These are phyloP conservation scores for Ballota nigra DNA, from an alignment of 257 asterid genomes.

Conservation along the genomic window DNA sequence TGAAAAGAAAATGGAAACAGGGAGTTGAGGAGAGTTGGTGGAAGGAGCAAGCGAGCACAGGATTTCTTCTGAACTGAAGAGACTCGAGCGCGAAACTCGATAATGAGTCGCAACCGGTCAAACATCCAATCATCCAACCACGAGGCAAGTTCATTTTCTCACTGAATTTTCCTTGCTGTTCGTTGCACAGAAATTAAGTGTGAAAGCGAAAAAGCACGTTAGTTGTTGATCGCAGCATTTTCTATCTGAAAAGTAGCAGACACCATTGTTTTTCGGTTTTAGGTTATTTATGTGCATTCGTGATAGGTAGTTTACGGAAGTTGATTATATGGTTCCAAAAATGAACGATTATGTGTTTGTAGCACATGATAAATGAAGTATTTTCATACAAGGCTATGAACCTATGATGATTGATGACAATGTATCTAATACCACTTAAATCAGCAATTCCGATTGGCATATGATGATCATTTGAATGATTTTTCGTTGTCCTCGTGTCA, in stretches of 20 bases:
- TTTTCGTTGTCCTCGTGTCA: background rate
- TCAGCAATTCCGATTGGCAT: background rate
- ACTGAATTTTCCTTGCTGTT: constrained; percentile 9
- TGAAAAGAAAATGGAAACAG: no score
- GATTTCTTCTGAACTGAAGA: no score
- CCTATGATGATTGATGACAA: background rate
- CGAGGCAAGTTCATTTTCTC: constrained; percentile 47
- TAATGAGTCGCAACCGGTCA: no score
- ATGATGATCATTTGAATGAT: background rate
- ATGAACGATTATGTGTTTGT: background rate
- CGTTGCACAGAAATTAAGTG: constrained; percentile 39
- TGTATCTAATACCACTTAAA: background rate
- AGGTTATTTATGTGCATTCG: constrained; percentile 22
- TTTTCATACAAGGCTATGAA: background rate
- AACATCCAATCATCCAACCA: no score
- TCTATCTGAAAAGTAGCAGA: constrained; percentile 17
- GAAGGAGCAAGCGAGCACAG: no score
- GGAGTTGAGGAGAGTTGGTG: no score
- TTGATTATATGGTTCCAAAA: constrained; percentile 27
- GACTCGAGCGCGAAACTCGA: no score
- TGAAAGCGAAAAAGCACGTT: constrained; percentile 27
- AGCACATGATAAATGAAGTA: background rate
- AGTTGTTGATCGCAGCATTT: constrained; percentile 14
- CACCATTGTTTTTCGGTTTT: background rate
- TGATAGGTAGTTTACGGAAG: constrained; percentile 24